Evolutionary conservation across 495 filamentous ascomycete genomes (phyloP).

Genomic region (Saxophila tyrrhenica): DNA sequence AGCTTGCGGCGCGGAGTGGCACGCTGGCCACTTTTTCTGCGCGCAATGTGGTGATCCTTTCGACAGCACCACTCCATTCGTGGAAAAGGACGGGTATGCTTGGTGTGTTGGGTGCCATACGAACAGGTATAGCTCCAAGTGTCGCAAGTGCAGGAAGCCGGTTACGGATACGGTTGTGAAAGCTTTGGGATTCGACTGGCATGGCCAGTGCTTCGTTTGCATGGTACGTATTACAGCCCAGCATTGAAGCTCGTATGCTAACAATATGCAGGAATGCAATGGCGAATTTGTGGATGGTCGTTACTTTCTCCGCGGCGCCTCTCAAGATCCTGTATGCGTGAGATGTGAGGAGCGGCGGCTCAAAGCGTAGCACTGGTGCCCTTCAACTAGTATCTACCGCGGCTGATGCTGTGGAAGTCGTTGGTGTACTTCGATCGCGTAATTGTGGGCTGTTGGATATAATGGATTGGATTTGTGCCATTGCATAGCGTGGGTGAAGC

Average conservation of each 20-base stretch:
- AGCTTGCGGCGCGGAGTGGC: constrained; percentile 88
- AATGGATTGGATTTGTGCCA: too few species aligned
- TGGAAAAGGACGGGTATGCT: constrained; percentile 97
- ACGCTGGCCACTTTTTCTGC: constrained; percentile 98
- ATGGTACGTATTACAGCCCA: constrained; percentile 31
- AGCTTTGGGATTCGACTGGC: constrained; percentile 89
- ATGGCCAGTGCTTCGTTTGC: constrained; percentile 82
- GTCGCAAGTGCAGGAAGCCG: constrained; percentile 69
- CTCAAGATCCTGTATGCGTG: constrained; percentile 51
- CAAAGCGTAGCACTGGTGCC: constrained; percentile 40
- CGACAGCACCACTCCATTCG: constrained; percentile 67
- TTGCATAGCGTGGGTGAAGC: neutral
- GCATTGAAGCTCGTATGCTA: neutral
- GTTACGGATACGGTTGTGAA: constrained; percentile 78
- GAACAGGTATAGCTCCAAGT: constrained; percentile 78
- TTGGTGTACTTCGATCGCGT: too few species aligned
- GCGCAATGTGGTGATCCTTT: constrained; percentile 98
- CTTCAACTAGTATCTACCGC: too few species aligned
- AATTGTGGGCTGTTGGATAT: too few species aligned
- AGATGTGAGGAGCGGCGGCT: constrained; percentile 52
- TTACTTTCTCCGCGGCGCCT: constrained; percentile 51
- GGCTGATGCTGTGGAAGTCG: too few species aligned
- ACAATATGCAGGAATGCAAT: constrained; percentile 44
- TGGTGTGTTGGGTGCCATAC: constrained; percentile 95
- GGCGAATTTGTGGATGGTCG: constrained; percentile 51